Base-by-base conservation (phyloP, 257 asterid species). In the Solanum neorickii region DNA sequence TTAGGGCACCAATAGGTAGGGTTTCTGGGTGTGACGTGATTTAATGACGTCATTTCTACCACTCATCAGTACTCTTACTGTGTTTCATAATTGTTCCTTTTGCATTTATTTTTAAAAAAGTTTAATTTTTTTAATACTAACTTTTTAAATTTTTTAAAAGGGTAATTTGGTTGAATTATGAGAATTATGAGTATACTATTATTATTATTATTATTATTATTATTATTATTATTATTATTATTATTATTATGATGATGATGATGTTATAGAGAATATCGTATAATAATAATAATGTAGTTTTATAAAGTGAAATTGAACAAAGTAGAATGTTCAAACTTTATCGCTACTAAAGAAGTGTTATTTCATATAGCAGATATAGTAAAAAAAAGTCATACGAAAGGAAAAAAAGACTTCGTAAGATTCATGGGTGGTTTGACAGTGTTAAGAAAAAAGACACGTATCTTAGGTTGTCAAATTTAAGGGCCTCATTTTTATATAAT, bases 1-100 rank as follows among this genome's bases (percentile, higher is more conserved):
- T 90, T 85, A 82, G 90, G 92, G 89, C 39, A 73, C 84, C 88
- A 20, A 15, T 80, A 16, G 41, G 87, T 87, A 80, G 92, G 91
- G 86, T 87, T 75, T 87, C 87, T 49, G 87, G 75, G 27, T 27
- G 1, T 74, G 87, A 90, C 88, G 60, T 72, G 77, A 87, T 35
- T n/a, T 82, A 8, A 69, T 87, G 85, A 66, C 60, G 89, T 83
- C 87, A 88, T 75, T 66, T 16, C 0, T 85, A 88, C 86, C 86
- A 62, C 18, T 90, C 85, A 69, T 83, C 90, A 88, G 60, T 44
- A 27, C 18, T 27, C 85, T 80, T 10, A 47, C 85, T 47, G 68
- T 80, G 18, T 29, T 59, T 6, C 6, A 9, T 72, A 49, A 87
- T 88, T 83, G 82, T 90, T 86, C 89, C 73, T 86, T 90, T 86